Base-by-base conservation (phyloP, 768 basidiomycete species). In the Collybia sordida region DNA sequence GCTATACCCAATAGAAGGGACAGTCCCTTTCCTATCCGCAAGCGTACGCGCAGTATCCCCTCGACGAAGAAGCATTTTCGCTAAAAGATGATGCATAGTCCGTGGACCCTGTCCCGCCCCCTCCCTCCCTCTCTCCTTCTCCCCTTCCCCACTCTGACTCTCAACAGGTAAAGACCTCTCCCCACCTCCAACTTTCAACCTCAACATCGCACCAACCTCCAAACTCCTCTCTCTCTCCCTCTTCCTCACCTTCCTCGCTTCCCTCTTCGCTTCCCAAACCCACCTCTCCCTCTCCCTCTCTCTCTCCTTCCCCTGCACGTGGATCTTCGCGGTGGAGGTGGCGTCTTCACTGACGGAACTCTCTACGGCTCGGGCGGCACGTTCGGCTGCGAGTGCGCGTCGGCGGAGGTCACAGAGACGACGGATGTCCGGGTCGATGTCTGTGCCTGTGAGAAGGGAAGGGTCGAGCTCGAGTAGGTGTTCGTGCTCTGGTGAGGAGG, bases 171-270 rank as follows among this genome's bases (percentile, higher is more conserved):
- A n/a, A 36, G 15, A n/a, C 34, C 27, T 51, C 25, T 38, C 45
- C 4, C 46, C 45, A 59, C 60, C 11, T 51, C 69, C 53, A 82
- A 58, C 65, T 85, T 86, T n/a, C 53, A 85, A 60, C 57, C 80
- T 71, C 54, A 86, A 64, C 52, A 86, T 67, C 27, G 78, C 70
- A 7, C 75, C 73, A 9, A 85, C 65, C 68, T 86, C 85, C 53
- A 75, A 73, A 19, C 73, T 72, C 35, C 75, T 68, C 63, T 83
- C 84, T 57, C 77, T 77, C 57, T 80, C 78, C 43, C 70, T 66
- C 62, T 79, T 81, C 53, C 77, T 66, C 55, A 48, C 61, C 52
- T 68, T 73, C 54, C 73, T 65, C 46, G 74, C 75, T 56, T 77
- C 79, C 56, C 60, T 55, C n/a, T 55, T 41, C 52, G 67, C 67